These are phyloP conservation scores for Eleusine coracana DNA, from an alignment of 176 grass and related monocot genomes.

Conservation along the genomic window DNA sequence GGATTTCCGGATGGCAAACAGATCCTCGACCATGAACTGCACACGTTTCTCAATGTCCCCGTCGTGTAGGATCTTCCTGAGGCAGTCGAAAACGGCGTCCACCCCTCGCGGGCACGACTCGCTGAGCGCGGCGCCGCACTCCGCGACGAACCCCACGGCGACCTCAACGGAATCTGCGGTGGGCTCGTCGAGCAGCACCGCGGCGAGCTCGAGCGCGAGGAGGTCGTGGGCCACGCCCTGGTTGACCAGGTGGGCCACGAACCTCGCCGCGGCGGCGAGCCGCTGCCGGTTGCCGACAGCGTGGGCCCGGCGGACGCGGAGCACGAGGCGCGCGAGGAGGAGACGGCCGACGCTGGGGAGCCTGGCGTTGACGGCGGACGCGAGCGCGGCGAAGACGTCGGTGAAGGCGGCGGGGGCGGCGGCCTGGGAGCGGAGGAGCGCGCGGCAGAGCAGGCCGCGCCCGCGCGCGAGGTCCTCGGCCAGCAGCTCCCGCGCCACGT, in stretches of 20 bases:
- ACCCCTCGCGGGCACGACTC: slow-evolving; percentile 39
- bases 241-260: neutral
- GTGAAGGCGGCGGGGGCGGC: slow-evolving; percentile 54
- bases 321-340: slow-evolving; percentile 52
- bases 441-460: slow-evolving; percentile 62
- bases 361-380: slow-evolving; percentile 55
- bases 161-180: slow-evolving; percentile 5
- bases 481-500: too few species aligned
- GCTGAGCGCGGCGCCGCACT: slow-evolving; percentile 42
- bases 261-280: neutral
- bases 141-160: slow-evolving; percentile 43
- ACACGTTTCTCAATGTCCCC: slow-evolving; percentile 39
- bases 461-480: slow-evolving; percentile 61
- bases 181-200: neutral
- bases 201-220: neutral
- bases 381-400: slow-evolving; percentile 57
- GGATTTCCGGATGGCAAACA: slow-evolving; percentile 48
- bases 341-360: too few species aligned
- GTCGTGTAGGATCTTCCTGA: slow-evolving; percentile 44
- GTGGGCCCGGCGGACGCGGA: neutral
- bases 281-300: neutral
- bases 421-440: slow-evolving; percentile 56
- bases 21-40: slow-evolving; percentile 46
- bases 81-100: slow-evolving; percentile 44
- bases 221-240: neutral